These are phyloP conservation scores for Cystofilobasidium ferigula DNA, from an alignment of 768 basidiomycete genomes.

Conservation along the genomic window DNA sequence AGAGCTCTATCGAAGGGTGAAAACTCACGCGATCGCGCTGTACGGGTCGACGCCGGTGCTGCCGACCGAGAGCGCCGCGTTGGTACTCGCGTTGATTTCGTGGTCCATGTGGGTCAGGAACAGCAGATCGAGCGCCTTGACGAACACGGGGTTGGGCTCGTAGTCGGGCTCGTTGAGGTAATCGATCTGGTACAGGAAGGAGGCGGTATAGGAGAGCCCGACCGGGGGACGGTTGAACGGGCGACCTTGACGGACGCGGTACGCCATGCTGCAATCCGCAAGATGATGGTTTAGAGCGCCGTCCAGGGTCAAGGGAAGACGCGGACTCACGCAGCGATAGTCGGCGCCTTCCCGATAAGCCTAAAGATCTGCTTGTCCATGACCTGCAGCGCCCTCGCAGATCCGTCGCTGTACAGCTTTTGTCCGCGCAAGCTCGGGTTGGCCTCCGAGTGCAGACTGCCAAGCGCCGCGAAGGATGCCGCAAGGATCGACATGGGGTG, in stretches of 20 bases:
- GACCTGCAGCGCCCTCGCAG: constrained; percentile 43
- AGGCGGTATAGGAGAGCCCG: constrained; percentile 67
- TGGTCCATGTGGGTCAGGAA: constrained; percentile 86
- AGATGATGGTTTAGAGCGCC: not conserved
- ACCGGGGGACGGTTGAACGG: constrained; percentile 75
- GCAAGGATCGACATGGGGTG: constrained; percentile 20
- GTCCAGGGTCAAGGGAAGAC: not conserved
- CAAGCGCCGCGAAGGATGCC: constrained; percentile 66
- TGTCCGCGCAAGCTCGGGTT: constrained; percentile 76
- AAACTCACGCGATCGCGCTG: constrained; percentile 62
- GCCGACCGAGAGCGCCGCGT: constrained; percentile 76
- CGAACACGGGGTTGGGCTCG: constrained; percentile 69
- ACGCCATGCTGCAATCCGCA: constrained; percentile 79
- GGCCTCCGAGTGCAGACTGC: constrained; percentile 48
- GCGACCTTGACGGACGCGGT: constrained; percentile 79
- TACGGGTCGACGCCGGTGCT: constrained; percentile 86
- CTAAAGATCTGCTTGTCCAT: constrained; percentile 74
- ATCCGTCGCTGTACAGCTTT: constrained; percentile 31
- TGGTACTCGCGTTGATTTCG: constrained; percentile 55
- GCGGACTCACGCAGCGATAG: constrained; percentile 21
- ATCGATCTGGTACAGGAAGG: constrained; percentile 85
- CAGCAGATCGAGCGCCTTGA: constrained; percentile 73
- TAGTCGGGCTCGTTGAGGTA: constrained; percentile 62
- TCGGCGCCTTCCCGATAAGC: constrained; percentile 23
- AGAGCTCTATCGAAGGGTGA: not conserved